Evolutionary conservation across 345 rosid genomes (phyloP).

Genomic region (Acer yangbiense): DNA sequence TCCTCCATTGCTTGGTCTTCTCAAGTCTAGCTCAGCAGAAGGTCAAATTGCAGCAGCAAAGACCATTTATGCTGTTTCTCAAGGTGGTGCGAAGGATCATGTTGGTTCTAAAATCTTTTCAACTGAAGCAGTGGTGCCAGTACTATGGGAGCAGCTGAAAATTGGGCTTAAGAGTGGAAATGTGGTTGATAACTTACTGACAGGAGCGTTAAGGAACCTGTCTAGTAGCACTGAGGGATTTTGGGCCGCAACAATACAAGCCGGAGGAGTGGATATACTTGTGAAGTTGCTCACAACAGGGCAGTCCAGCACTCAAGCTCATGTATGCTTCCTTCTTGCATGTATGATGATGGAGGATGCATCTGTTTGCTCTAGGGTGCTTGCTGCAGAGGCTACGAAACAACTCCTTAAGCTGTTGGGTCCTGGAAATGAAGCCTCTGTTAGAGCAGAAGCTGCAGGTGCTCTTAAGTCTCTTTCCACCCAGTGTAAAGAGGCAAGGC

Average conservation of each 20-base stretch:
- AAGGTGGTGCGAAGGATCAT: constrained; percentile 93
- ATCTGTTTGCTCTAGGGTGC: constrained; percentile 80
- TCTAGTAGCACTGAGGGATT: constrained; percentile 95
- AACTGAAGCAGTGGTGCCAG: constrained; percentile 99
- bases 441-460: constrained; percentile 99
- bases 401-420: constrained; percentile 88
- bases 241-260: constrained; percentile 87
- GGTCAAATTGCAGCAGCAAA: constrained; percentile 98
- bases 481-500: constrained; percentile 89
- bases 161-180: constrained; percentile 79
- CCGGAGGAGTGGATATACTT: constrained; percentile 96
- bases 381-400: constrained; percentile 92
- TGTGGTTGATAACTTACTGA: constrained; percentile 81
- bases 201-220: constrained; percentile 93
- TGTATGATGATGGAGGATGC: constrained; percentile 96
- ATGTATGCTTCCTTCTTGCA: constrained; percentile 94
- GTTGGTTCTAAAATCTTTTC: constrained; percentile 99
- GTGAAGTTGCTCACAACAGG: constrained; percentile 91
- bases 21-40: constrained; percentile 91
- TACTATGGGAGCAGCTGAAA: constrained; percentile 80
- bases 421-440: constrained; percentile 90
- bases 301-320: constrained; percentile 82
- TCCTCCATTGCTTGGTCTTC: constrained; percentile 99
- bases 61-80: constrained; percentile 95
- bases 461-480: constrained; percentile 96